A percentile compares a stretch with the other conserved stretches of the same genome.
These are phyloP conservation scores for Naumovozyma castellii DNA, from an alignment of 805 yeast genomes.

Conservation along the genomic window DNA sequence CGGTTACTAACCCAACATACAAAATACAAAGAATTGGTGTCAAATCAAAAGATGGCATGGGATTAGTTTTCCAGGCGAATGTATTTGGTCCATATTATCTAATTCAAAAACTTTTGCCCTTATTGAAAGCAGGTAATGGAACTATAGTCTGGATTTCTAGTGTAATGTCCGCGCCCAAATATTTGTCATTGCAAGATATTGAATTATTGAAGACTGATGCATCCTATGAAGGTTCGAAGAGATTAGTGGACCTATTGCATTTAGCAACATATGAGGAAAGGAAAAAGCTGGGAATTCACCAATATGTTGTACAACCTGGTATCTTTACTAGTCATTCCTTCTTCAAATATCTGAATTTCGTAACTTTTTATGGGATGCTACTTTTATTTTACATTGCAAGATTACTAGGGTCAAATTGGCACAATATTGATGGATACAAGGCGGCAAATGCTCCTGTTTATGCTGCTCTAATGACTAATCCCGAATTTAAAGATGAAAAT, in stretches of 20 bases:
- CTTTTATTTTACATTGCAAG: conserved; percentile 76
- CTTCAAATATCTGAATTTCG: conserved; percentile 60
- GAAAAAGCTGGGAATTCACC: conserved; percentile 45
- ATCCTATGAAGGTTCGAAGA: conserved; percentile 85
- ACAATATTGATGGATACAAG: conserved; percentile 75
- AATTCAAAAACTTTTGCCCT: conserved; percentile 51
- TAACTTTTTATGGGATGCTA: conserved; percentile 82
- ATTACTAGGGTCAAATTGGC: conserved; percentile 76
- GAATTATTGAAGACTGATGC: conserved; percentile 53
- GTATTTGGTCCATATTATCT: conserved; percentile 94
- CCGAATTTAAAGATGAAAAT: conserved; percentile 37
- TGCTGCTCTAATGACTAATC: conserved; percentile 46
- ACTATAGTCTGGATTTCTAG: conserved; percentile 79
- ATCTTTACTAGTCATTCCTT: conserved; percentile 80
- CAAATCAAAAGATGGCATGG: conserved; percentile 67
- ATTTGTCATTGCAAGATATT: conserved; percentile 64
- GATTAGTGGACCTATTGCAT: conserved; percentile 77
- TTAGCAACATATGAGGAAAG: conserved; percentile 52
- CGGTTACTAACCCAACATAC: conserved; percentile 82
- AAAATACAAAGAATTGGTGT: conserved; percentile 76
- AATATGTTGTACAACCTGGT: conserved; percentile 88
- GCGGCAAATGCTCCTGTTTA: conserved; percentile 84
- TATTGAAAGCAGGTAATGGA: conserved; percentile 49
- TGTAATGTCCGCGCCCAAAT: conserved; percentile 67
- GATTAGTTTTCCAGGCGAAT: conserved; percentile 86